These are phyloP conservation scores for Sindora glabra DNA, from an alignment of 306 rosid species.

Conservation along the genomic window DNA sequence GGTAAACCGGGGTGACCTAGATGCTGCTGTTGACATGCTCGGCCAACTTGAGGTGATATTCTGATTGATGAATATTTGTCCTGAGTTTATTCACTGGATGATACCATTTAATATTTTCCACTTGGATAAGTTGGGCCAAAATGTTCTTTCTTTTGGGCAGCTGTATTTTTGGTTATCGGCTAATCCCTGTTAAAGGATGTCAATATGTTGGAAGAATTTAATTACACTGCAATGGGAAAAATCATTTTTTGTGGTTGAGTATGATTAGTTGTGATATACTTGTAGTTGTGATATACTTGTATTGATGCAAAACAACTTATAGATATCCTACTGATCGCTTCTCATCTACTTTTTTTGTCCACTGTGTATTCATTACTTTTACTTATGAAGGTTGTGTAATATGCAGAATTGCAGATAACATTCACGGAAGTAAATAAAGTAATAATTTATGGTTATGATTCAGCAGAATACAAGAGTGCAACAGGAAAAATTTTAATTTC, in stretches of 20 bases:
- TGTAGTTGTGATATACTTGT: not conserved
- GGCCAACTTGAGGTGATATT: slow-evolving; percentile 68
- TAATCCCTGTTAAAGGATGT: not conserved
- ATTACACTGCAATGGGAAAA: too few relatives aligned
- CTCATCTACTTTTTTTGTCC: not conserved
- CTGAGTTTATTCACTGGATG: too few relatives aligned
- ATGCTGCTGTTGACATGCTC: slow-evolving; percentile 69
- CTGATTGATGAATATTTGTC: too few relatives aligned
- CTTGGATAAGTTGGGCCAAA: too few relatives aligned
- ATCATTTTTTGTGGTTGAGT: too few relatives aligned
- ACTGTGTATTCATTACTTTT: too few relatives aligned
- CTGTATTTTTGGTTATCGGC: not conserved
- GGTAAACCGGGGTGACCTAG: slow-evolving; percentile 54
- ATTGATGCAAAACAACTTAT: not conserved
- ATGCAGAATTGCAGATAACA: not conserved
- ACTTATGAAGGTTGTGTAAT: not conserved
- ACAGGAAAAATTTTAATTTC: not conserved
- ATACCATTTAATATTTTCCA: too few relatives aligned
- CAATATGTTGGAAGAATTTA: not conserved
- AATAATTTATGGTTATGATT: slow-evolving; percentile 1
- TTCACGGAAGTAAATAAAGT: not conserved
- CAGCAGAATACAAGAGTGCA: not conserved
- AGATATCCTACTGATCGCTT: not conserved
- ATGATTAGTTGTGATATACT: not conserved
- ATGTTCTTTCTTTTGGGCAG: too few relatives aligned